A percentile compares a stretch with the other conserved stretches of the same genome.
These are phyloP conservation scores for Aspergillus asperescens DNA, from an alignment of 495 filamentous ascomycete species.

Conservation along the genomic window DNA sequence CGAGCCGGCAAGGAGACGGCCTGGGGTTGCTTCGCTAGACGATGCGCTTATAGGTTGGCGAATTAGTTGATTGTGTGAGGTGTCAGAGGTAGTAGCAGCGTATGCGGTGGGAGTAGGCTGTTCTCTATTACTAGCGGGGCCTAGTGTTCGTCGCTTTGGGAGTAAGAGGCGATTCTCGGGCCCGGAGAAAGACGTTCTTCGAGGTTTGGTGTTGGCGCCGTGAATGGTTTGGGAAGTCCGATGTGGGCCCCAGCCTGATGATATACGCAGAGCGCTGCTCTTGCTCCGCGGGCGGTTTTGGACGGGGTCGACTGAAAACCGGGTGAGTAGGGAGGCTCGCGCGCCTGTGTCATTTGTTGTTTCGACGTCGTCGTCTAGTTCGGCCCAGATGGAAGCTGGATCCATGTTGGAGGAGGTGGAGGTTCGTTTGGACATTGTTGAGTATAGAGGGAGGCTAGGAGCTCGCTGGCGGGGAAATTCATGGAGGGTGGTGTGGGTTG, in stretches of 20 bases:
- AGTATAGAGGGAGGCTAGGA: constrained; percentile 36
- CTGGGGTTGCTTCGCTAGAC: neutral
- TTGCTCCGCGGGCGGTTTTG: constrained; percentile 25
- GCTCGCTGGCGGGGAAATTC: constrained; percentile 28
- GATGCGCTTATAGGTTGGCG: too few relatives aligned
- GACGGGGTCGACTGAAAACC: constrained; percentile 15
- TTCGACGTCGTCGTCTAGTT: constrained; percentile 40
- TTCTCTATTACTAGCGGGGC: constrained; percentile 1
- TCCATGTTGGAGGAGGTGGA: constrained; percentile 30
- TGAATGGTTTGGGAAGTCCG: constrained; percentile 10
- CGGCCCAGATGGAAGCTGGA: constrained; percentile 47
- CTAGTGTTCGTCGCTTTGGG: constrained; percentile 18
- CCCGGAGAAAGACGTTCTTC: constrained; percentile 28
- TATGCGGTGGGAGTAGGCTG: constrained; percentile 20
- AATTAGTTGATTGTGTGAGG: constrained; percentile 23
- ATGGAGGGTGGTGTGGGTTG: constrained; percentile 16
- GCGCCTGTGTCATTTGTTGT: constrained; percentile 12
- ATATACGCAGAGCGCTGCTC: constrained; percentile 21
- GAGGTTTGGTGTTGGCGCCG: constrained; percentile 11
- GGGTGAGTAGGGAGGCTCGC: constrained; percentile 14
- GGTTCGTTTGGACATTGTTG: constrained; percentile 24
- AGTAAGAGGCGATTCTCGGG: constrained; percentile 19
- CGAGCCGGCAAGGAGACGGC: constrained; percentile 30
- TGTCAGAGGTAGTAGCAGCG: constrained; percentile 11
- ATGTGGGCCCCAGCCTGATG: constrained; percentile 26